Conservation (phyloP, 2,329 filamentous ascomycete genomes). For the Passalora sequoiae region DNA sequence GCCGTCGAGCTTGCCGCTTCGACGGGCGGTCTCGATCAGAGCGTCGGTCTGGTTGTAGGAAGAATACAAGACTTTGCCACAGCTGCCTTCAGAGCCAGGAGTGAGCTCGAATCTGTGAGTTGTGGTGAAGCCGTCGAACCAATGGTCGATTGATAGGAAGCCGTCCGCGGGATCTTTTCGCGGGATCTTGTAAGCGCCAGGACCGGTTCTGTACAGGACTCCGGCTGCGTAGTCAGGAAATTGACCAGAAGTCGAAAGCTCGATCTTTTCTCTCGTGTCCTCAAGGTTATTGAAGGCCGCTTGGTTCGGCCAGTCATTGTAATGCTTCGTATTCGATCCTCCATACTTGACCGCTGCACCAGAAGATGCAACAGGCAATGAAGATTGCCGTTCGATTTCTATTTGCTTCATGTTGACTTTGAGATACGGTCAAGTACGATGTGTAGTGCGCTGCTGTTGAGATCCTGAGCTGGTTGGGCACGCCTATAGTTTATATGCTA, state of each 20-base stretch:
- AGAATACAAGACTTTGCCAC: constrained; percentile 58
- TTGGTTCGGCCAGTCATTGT: constrained; percentile 14
- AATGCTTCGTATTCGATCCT: not conserved
- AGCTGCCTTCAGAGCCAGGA: constrained; percentile 31
- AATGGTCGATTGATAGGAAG: constrained; percentile 61
- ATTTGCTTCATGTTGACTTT: not conserved
- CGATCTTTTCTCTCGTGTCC: constrained; percentile 34
- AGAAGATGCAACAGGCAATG: not conserved
- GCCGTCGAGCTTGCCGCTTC: constrained; percentile 52
- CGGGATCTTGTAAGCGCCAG: constrained; percentile 56
- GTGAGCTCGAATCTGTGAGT: constrained; percentile 68
- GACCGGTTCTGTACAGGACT: constrained; percentile 68
- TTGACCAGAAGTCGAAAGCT: constrained; percentile 57
- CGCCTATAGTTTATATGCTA: not conserved
- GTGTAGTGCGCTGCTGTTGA: too few relatives aligned
- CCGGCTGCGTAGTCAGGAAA: constrained; percentile 71
- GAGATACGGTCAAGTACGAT: too few relatives aligned
- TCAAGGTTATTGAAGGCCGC: constrained; percentile 2
- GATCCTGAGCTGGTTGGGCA: not conserved
- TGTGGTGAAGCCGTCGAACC: constrained; percentile 75
- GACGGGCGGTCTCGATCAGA: constrained; percentile 56
- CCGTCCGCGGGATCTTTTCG: constrained; percentile 52
- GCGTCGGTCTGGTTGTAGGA: constrained; percentile 64
- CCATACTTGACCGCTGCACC: not conserved
- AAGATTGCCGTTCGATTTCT: not conserved